phyloP scores from a whole-genome alignment of 345 rosid species.

The Geranium brycei region DNA sequence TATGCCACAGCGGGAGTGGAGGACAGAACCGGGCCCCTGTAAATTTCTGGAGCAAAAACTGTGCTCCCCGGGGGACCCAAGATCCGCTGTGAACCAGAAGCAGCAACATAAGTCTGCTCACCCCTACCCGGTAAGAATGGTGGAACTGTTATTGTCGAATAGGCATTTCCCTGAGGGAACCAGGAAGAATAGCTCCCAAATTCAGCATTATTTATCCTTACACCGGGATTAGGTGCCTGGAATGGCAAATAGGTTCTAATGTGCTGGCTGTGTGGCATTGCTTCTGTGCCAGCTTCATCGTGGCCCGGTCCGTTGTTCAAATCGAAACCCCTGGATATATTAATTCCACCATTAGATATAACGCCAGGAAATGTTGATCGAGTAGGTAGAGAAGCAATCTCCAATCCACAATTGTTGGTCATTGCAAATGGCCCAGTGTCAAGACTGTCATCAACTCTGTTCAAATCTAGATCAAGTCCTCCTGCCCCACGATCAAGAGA shows the following conservation, averaged over 20 bases:
- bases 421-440: slow-evolving; percentile 31
- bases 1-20: slow-evolving; percentile 72
- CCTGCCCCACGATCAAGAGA: slow-evolving; percentile 30
- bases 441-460: slow-evolving; percentile 46
- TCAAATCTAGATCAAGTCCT: slow-evolving; percentile 80
- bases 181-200: slow-evolving; percentile 49
- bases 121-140: slow-evolving; percentile 52
- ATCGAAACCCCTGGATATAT: slow-evolving; percentile 54
- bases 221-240: slow-evolving; percentile 40
- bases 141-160: slow-evolving; percentile 46
- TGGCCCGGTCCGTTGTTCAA: slow-evolving; percentile 68
- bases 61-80: slow-evolving; percentile 42
- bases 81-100: slow-evolving; percentile 53
- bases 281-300: slow-evolving; percentile 45
- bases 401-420: slow-evolving; percentile 26
- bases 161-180: slow-evolving; percentile 47
- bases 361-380: slow-evolving; percentile 22
- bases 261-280: slow-evolving; percentile 31
- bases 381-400: slow-evolving; percentile 22
- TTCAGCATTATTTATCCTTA: slow-evolving; percentile 36
- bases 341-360: slow-evolving; percentile 23
- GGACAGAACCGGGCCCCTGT: slow-evolving; percentile 53
- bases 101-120: slow-evolving; percentile 51
- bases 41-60: slow-evolving; percentile 45
- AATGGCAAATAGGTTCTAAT: slow-evolving; percentile 29